Conservation (phyloP, 371 early-diverging fungal species). For the Apophysomyces ossiformis region DNA sequence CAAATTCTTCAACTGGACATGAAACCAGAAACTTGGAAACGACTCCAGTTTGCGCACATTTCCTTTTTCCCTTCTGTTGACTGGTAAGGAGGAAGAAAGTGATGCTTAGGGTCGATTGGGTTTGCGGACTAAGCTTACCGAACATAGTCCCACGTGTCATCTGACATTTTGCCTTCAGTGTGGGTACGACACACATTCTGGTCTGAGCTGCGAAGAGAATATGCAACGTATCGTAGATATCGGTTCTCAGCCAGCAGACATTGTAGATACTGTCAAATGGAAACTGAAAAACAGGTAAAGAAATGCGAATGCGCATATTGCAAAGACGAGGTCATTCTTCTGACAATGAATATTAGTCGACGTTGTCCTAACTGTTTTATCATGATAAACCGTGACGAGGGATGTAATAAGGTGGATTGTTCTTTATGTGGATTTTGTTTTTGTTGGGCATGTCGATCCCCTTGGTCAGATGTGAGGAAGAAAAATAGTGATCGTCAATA, state of each 20-base stretch:
- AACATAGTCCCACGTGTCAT: constrained; percentile 35
- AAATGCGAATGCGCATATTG: not conserved
- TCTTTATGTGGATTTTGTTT: constrained; percentile 73
- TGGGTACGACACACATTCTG: constrained; percentile 56
- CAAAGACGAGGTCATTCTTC: not conserved
- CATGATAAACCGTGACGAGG: constrained; percentile 81
- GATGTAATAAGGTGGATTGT: constrained; percentile 83
- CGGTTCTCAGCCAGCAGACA: constrained; percentile 23
- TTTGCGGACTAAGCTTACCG: not conserved
- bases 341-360: constrained; percentile 35
- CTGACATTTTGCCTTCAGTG: constrained; percentile 60
- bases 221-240: constrained; percentile 40
- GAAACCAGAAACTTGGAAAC: constrained; percentile 66
- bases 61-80: constrained; percentile 51
- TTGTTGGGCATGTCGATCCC: constrained; percentile 66
- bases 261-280: constrained; percentile 54
- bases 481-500: not conserved
- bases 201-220: constrained; percentile 51
- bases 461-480: constrained; percentile 43
- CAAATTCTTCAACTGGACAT: constrained; percentile 59
- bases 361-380: constrained; percentile 76
- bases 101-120: not conserved
- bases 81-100: constrained; percentile 50
- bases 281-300: constrained; percentile 35
- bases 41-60: constrained; percentile 72